Evolutionary conservation across 1,139 yeast genomes (phyloP).

Genomic region (Hemisphaericaspora xylanilytica): DNA sequence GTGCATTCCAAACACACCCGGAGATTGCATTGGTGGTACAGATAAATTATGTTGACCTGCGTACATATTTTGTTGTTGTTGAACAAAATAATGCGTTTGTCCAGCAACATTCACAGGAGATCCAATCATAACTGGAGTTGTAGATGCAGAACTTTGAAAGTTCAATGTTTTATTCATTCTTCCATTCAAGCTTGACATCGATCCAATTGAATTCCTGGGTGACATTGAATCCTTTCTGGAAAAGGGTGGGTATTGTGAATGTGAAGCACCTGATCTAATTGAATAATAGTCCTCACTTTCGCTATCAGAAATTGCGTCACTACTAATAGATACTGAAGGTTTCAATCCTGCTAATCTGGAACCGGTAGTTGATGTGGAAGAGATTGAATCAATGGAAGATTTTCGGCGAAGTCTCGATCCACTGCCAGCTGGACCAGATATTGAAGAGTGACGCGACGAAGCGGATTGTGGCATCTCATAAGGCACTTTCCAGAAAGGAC

Average conservation of each 20-base stretch:
- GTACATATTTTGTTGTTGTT: constrained; percentile 5
- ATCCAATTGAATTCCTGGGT: constrained; percentile 46
- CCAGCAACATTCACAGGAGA: constrained; percentile 6
- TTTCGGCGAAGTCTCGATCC: constrained; percentile 8
- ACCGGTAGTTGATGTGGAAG: constrained; percentile 31
- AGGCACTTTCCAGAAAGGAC: constrained; percentile 53
- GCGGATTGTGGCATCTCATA: constrained; percentile 43
- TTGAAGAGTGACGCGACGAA: constrained; percentile 31
- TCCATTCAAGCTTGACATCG: constrained; percentile 47
- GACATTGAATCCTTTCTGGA: constrained; percentile 31
- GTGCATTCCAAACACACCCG: constrained; percentile 4
- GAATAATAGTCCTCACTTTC: constrained; percentile 43
- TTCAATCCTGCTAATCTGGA: constrained; percentile 32
- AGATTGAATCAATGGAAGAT: constrained; percentile 17
- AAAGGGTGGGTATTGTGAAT: constrained; percentile 29
- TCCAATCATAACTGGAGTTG: constrained; percentile 12
- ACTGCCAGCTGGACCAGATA: constrained; percentile 13
- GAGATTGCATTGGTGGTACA: not conserved
- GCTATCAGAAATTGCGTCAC: constrained; percentile 28
- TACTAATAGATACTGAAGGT: constrained; percentile 24
- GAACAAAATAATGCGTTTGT: constrained; percentile 5
- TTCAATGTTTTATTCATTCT: constrained; percentile 32
- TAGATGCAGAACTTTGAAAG: constrained; percentile 11
- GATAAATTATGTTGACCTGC: constrained; percentile 1
- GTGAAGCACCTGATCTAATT: constrained; percentile 22